Evolutionary conservation across 176 grass and related monocot species (phyloP), one percentile per base, ranked within the genome.

Genomic region (Oryza rufipogon): DNA sequence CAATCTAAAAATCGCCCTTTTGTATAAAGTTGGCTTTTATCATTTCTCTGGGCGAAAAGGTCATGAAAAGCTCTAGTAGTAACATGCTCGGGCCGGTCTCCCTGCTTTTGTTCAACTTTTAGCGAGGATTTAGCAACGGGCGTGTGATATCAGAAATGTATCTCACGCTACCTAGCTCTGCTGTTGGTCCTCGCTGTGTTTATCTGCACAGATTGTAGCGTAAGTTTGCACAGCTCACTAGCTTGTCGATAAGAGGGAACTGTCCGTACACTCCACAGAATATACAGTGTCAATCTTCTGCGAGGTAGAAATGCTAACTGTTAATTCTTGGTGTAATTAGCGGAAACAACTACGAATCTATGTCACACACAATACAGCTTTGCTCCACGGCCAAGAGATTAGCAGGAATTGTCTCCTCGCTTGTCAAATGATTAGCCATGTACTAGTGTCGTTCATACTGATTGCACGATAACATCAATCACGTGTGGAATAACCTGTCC

Each of bases 141-240:
- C 36, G 36, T n/a, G 68, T 23, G 78, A 42, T 66, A 74, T 42
- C 66, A 66, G 41, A 15, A 4, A 22, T 58, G 76, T 70, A 64
- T 84, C 44, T 22, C 68, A 1, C 47, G 73, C 71, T 17, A 17
- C 20, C 9, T 42, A 20, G 49, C 28, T 44, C 51, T 54, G 15
- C 15, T 4, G 36, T 38, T 33, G n/a, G 23, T 38, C 38, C 36
- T 73, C n/a, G 15, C 23, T 66, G n/a, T 38, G 36, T 67, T 52
- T 19, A 74, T 54, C 48, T 78, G 80, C 4, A 6, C 19, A 49
- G 61, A 72, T 33, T 66, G 9, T 80, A 71, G 17, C 66, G 42
- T 72, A 7, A 65, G 83, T 17, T 72, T 17, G 22, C 34, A 58
- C 60, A 25, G 46, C 33, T 84, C 81, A 38, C 28, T 74, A 20